phyloP scores from a whole-genome alignment of 805 yeast genomes.

The Saccharomycopsis olivae region DNA sequence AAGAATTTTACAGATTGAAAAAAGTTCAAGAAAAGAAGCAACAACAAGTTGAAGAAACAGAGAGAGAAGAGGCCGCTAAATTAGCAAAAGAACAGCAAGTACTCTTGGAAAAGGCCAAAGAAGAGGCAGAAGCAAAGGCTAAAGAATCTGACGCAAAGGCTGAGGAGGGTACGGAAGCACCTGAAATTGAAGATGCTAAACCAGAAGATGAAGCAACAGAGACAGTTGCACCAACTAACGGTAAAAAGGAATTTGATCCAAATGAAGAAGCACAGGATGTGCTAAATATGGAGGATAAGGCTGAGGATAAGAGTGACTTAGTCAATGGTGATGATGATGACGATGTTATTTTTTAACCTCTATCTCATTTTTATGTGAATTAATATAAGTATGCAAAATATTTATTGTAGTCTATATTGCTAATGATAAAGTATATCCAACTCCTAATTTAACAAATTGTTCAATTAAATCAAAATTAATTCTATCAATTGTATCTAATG shows the following conservation, averaged over 20 bases:
- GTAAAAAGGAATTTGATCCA: constrained; percentile 19
- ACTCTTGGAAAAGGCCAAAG: constrained; percentile 19
- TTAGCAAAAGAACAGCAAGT: constrained; percentile 10
- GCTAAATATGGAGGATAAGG: constrained; percentile 10
- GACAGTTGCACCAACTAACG: constrained; percentile 41
- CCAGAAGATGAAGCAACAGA: constrained; percentile 18
- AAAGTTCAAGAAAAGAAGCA: constrained; percentile 94
- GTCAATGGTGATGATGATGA: constrained; percentile 29
- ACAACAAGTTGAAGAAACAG: constrained; percentile 58
- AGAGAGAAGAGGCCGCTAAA: constrained; percentile 34
- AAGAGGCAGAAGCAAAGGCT: constrained; percentile 33
- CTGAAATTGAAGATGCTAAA: constrained; percentile 13
- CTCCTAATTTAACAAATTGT: constrained; percentile 69
- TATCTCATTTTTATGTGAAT: background rate
- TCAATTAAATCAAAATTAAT: constrained; percentile 68
- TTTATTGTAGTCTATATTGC: background rate
- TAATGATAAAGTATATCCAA: constrained; percentile 41
- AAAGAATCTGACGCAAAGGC: constrained; percentile 55
- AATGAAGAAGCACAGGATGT: constrained; percentile 19
- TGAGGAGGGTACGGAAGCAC: constrained; percentile 15
- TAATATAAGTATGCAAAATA: background rate
- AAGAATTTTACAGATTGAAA: constrained; percentile 92
- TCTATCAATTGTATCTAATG: constrained; percentile 71
- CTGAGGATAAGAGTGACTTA: constrained; percentile 15
- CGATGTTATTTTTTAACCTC: constrained; percentile 15